A percentile compares a stretch with the other conserved stretches of the same genome.
Conservation (phyloP, 176 grass and related monocot species). For the Lolium rigidum region DNA sequence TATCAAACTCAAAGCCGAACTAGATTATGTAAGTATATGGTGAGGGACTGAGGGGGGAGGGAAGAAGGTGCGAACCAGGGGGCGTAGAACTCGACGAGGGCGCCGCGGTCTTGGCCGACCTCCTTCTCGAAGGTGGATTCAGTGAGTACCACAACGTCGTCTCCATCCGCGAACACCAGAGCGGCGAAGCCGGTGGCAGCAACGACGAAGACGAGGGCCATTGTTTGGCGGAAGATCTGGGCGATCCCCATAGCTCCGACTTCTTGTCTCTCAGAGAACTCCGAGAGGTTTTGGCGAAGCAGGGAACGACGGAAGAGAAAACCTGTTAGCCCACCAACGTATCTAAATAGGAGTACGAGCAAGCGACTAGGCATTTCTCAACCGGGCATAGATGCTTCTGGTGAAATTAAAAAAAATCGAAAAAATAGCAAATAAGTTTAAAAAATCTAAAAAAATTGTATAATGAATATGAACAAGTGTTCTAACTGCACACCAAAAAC, state of each 20-base stretch:
- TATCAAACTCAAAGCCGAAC: no score
- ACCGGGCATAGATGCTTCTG: no score
- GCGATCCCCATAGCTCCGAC: constrained; percentile 51
- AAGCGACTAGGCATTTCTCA: no score
- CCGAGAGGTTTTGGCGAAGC: constrained; percentile 33
- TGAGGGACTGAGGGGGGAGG: neutral
- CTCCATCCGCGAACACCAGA: constrained; percentile 44
- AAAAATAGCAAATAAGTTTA: no score
- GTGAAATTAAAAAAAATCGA: no score
- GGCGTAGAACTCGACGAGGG: constrained; percentile 89
- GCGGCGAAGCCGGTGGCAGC: constrained; percentile 26
- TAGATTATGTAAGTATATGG: no score
- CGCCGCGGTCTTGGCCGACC: constrained; percentile 87
- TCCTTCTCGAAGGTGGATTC: constrained; percentile 86
- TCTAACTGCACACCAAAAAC: no score
- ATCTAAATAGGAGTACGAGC: neutral
- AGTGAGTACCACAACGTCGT: constrained; percentile 70
- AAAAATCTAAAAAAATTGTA: no score
- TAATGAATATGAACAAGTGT: no score
- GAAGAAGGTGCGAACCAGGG: constrained; percentile 55
- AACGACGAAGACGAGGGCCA: constrained; percentile 44
- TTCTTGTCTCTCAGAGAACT: neutral
- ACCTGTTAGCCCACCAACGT: neutral
- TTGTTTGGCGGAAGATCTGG: constrained; percentile 59
- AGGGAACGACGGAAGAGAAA: neutral